These are phyloP conservation scores for Botrytis aclada DNA, from an alignment of 2,329 filamentous ascomycete species.

Conservation along the genomic window DNA sequence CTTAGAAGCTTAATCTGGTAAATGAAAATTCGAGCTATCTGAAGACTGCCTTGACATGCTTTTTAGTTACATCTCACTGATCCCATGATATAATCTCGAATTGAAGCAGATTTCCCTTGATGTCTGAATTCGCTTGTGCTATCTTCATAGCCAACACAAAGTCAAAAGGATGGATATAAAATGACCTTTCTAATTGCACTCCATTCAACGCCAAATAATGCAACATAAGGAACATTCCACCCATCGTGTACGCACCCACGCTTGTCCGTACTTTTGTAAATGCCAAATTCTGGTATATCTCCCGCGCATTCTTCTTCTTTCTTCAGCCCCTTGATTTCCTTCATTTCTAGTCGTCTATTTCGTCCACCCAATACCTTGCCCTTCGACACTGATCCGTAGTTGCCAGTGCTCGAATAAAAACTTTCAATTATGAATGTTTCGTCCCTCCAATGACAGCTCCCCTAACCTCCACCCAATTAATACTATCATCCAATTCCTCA, in stretches of 20 bases:
- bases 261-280: background rate
- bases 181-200: constrained; percentile 1
- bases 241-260: background rate
- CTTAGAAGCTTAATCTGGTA: background rate
- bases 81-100: background rate
- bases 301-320: background rate
- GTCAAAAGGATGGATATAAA: background rate
- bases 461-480: constrained; percentile 89
- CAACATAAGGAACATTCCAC: background rate
- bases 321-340: background rate
- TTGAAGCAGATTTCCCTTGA: background rate
- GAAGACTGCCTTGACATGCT: background rate
- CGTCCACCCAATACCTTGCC: background rate
- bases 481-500: constrained; percentile 81
- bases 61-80: background rate
- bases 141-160: background rate
- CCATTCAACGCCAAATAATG: constrained; percentile 18
- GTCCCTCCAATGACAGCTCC: constrained; percentile 80
- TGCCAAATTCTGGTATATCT: constrained; percentile 16
- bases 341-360: background rate
- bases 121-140: background rate
- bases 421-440: constrained; percentile 60
- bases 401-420: background rate
- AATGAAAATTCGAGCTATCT: background rate
- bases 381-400: background rate